Evolutionary conservation across 2,329 filamentous ascomycete species (phyloP).

Genomic region (Colletotrichum magnum): DNA sequence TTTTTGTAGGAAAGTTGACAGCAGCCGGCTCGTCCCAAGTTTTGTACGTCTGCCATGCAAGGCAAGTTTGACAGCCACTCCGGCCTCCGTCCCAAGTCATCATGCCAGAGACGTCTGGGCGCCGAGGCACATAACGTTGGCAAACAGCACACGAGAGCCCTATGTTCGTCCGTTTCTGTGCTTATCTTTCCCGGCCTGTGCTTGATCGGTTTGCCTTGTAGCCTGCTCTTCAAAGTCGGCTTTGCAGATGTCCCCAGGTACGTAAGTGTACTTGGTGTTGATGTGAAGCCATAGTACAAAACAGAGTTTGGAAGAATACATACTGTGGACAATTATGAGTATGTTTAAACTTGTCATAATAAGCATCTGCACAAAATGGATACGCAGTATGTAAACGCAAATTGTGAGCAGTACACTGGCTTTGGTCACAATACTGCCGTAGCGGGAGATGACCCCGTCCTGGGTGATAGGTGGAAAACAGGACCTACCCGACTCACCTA

Average conservation of each 20-base stretch:
- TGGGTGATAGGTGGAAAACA: no score
- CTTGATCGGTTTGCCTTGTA: neutral
- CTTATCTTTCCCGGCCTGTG: neutral
- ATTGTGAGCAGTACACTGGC: no score
- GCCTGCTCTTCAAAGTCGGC: neutral
- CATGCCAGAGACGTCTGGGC: slow-evolving; percentile 10
- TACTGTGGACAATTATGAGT: no score
- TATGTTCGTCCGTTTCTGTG: neutral
- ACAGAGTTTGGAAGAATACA: no score
- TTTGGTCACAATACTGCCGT: no score
- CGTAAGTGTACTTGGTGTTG: no score
- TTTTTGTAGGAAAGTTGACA: neutral
- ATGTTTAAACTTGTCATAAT: no score
- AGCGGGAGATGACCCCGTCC: no score
- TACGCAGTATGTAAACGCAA: no score
- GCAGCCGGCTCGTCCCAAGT: slow-evolving; percentile 8
- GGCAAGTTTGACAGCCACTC: slow-evolving; percentile 2
- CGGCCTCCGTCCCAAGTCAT: slow-evolving; percentile 11
- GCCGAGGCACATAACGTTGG: slow-evolving; percentile 4
- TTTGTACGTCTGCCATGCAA: neutral
- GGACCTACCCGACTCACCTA: no score
- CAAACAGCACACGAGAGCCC: neutral
- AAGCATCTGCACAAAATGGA: no score
- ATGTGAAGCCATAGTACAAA: no score
- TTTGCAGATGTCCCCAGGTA: neutral